Evolutionary conservation across 257 asterid species (phyloP), one percentile per base, ranked within the genome.

Genomic region (Solanum arcanum): DNA sequence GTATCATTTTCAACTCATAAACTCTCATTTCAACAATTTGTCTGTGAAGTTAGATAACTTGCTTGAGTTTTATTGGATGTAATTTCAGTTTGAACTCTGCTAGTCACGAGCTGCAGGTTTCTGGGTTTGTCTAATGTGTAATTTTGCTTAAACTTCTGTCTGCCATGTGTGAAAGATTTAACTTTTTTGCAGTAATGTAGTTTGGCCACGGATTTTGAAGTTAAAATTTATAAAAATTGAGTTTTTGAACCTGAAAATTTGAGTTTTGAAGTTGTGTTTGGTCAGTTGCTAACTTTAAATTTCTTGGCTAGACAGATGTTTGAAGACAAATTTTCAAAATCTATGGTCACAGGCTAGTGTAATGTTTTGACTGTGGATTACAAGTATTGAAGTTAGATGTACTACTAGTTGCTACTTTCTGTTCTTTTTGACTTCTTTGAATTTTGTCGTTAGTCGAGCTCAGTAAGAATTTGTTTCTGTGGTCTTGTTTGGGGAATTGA

Each of bases 1-100:
- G 99, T 96, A 83, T 39, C 27, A 29, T 89, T 81, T 64, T 29
- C 37, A 39, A 49, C 37, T 49, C 42, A 37, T 64, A 37, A 37
- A 23, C 52, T 41, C 29, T 39, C 27, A 69, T 7, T 37, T 64
- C 3, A 74, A 80, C 68, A 29, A 47, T 80, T 47, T 18, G 12
- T 44, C 15, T 13, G 15, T 77, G 18, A 42, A 44, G 62, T 77
- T 76, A 42, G 60, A 39, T 42, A 76, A 76, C 15, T 42, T 37
- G n/a, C 23, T 76, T 41, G 13, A 42, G 83, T 76, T 12, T 76
- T 42, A 8, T 75, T 39, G 52, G 56, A 42, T 78, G 84, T 80
- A 16, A 29, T 27, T 80, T 80, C 39, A 7, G 66, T 78, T 18
- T 29, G 68, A 27, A 29, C 42, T 47, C 29, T 29, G 85, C 42